phyloP scores from a whole-genome alignment of 768 basidiomycete genomes.

The Leccinellum albellum region DNA sequence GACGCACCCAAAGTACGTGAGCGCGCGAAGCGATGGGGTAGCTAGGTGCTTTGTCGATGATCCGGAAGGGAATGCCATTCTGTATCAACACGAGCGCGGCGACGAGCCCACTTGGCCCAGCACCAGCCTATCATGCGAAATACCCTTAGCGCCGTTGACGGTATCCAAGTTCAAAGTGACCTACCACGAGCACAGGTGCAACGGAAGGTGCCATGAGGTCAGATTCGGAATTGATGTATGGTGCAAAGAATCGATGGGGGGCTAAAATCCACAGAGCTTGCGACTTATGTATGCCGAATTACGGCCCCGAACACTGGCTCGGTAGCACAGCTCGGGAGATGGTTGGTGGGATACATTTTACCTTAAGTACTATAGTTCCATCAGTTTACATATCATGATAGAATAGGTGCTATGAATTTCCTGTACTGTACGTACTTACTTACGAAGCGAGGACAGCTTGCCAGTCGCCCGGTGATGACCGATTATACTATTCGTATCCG shows the following conservation, averaged over 20 bases:
- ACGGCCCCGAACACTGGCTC: too few species aligned
- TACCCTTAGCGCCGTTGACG: background rate
- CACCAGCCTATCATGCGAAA: slow-evolving; percentile 20
- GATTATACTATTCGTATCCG: too few species aligned
- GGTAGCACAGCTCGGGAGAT: too few species aligned
- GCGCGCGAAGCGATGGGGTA: slow-evolving; percentile 38
- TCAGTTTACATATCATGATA: too few species aligned
- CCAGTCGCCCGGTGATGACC: too few species aligned
- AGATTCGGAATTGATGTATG: background rate
- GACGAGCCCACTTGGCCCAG: slow-evolving; percentile 32
- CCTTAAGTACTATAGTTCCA: too few species aligned
- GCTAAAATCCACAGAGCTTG: background rate
- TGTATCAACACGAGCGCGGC: slow-evolving; percentile 35
- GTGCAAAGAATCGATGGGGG: background rate
- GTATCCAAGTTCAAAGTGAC: background rate
- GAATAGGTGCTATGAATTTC: too few species aligned
- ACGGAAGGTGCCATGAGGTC: slow-evolving; percentile 9
- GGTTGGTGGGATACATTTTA: too few species aligned
- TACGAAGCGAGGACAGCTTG: too few species aligned
- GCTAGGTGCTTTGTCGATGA: slow-evolving; percentile 45
- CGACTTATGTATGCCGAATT: too few species aligned
- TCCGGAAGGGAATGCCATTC: slow-evolving; percentile 48
- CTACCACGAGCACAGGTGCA: slow-evolving; percentile 21
- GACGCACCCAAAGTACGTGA: slow-evolving; percentile 36
- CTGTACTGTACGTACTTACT: too few species aligned